Conservation (phyloP, 164 flowering plant genomes). For the Aristolochia contorta region DNA sequence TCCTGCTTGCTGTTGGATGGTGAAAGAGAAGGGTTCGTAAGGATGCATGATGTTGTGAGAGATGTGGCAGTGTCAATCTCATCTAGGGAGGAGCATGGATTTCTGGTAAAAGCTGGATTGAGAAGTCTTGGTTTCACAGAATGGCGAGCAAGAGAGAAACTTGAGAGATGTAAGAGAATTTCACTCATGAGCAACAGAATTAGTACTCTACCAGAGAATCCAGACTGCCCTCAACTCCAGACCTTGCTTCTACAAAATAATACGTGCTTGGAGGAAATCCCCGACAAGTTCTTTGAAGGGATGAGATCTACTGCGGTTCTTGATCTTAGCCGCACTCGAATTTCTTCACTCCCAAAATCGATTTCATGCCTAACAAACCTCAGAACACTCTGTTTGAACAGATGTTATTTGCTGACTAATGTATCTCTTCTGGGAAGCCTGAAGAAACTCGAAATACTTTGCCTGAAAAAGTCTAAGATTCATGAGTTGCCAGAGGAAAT, state of each 20-base stretch:
- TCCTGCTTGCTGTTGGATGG: slow-evolving; percentile 13
- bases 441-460: slow-evolving; percentile 3
- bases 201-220: background rate
- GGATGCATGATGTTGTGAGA: slow-evolving; percentile 15
- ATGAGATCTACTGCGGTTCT: slow-evolving; percentile 7
- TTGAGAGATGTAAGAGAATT: background rate
- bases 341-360: slow-evolving; percentile 5
- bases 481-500: slow-evolving; percentile 1
- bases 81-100: background rate
- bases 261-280: background rate
- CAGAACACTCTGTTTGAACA: slow-evolving; percentile 3
- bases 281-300: slow-evolving; percentile 5
- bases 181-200: slow-evolving; percentile 1
- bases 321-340: background rate
- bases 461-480: background rate
- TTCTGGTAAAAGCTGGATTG: slow-evolving; percentile 3
- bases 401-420: background rate
- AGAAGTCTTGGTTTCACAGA: background rate
- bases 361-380: slow-evolving; percentile 4
- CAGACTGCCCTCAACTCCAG: slow-evolving; percentile 4
- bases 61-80: slow-evolving; percentile 9
- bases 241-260: slow-evolving; percentile 2
- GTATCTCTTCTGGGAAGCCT: background rate
- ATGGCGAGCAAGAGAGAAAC: slow-evolving; percentile 9
- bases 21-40: background rate